Evolutionary conservation across 805 yeast species (phyloP).

Genomic region (Nakazawaea wickerhamii): DNA sequence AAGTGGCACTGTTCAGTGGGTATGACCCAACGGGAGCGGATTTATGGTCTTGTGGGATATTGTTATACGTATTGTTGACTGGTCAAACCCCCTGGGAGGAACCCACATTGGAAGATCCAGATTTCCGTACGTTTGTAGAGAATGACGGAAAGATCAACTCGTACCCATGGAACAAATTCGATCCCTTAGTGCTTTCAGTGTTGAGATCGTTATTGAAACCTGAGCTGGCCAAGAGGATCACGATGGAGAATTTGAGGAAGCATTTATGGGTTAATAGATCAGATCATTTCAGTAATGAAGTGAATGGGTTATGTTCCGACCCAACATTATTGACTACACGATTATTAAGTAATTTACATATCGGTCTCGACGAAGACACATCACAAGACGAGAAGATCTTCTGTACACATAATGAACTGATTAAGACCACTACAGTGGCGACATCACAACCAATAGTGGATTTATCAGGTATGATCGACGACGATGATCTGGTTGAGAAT

Average conservation of each 20-base stretch:
- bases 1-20: constrained; percentile 39
- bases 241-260: constrained; percentile 33
- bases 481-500: constrained; percentile 24
- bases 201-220: constrained; percentile 48
- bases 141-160: constrained; percentile 40
- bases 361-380: constrained; percentile 48
- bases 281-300: constrained; percentile 35
- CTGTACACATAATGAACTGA: constrained; percentile 12
- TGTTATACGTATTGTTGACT: constrained; percentile 53
- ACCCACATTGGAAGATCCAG: constrained; percentile 48
- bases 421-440: no score
- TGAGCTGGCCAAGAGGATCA: constrained; percentile 38
- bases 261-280: constrained; percentile 53
- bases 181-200: constrained; percentile 43
- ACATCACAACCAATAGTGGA: constrained; percentile 45
- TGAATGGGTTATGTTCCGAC: constrained; percentile 47
- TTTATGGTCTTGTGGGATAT: constrained; percentile 67
- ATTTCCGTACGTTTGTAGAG: constrained; percentile 34
- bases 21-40: constrained; percentile 58
- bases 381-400: constrained; percentile 18
- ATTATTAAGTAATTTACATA: constrained; percentile 44
- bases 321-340: constrained; percentile 45
- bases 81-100: constrained; percentile 74
- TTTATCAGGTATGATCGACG: constrained; percentile 37
- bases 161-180: constrained; percentile 53